Percentiles rank a stretch among this genome's conserved stretches.
Conservation (phyloP, 163 green algal species). For the Chloromonas sp. region DNA sequence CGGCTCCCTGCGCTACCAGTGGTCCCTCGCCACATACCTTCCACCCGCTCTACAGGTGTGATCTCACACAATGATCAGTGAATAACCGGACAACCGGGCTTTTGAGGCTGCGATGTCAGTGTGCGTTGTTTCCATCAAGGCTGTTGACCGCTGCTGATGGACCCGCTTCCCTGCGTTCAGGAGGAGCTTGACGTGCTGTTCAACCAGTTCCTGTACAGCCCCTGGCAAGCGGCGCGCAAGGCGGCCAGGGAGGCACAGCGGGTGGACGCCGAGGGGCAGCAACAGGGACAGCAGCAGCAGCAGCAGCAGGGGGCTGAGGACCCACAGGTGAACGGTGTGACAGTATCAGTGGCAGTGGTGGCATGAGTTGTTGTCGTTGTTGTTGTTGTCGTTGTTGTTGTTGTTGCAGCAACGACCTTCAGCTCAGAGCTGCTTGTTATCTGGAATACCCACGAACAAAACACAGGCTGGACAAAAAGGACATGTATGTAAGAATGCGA, state of each 20-base stretch:
- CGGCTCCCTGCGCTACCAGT: background rate
- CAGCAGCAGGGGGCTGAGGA: background rate
- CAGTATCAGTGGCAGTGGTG: too few species aligned
- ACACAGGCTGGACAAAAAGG: too few species aligned
- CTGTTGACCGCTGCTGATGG: background rate
- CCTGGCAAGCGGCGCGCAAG: background rate
- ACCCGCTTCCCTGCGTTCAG: background rate
- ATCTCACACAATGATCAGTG: background rate
- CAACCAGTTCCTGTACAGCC: background rate
- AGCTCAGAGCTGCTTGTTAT: too few species aligned
- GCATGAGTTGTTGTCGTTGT: too few species aligned
- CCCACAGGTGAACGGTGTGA: background rate
- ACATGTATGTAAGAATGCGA: too few species aligned
- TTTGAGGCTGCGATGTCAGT: background rate
- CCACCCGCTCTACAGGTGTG: background rate
- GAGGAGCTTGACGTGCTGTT: background rate
- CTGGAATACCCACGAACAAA: too few species aligned
- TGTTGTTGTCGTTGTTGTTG: too few species aligned
- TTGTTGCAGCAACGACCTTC: background rate
- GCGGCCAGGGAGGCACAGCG: background rate
- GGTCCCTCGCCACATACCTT: background rate
- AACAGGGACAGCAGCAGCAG: background rate
- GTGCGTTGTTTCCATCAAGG: background rate
- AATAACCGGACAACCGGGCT: background rate
- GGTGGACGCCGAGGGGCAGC: background rate